Evolutionary conservation across 2,329 filamentous ascomycete species (phyloP).

Genomic region (Fusarium sp.): DNA sequence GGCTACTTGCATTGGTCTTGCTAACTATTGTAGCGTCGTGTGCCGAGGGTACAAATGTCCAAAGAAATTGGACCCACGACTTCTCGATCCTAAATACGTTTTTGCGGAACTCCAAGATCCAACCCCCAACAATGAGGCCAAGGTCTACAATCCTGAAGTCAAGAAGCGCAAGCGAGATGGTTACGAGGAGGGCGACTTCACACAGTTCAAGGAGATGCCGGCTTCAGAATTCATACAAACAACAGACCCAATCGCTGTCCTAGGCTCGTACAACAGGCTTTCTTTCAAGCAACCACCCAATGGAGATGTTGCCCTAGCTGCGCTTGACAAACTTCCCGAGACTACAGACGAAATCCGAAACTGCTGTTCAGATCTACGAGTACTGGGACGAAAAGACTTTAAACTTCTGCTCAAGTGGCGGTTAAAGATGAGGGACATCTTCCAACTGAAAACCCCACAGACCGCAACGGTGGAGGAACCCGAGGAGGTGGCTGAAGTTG

Average conservation of each 20-base stretch:
- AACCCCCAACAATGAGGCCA: conserved; percentile 94
- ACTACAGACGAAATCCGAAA: conserved; percentile 84
- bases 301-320: conserved; percentile 86
- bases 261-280: conserved; percentile 86
- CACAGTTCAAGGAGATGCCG: conserved; percentile 87
- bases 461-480: conserved; percentile 57
- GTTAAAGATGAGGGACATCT: conserved; percentile 87
- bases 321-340: conserved; percentile 85
- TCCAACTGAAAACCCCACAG: conserved; percentile 81
- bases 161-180: conserved; percentile 98
- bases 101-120: conserved; percentile 91
- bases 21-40: conserved; percentile 68
- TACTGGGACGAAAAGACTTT: conserved; percentile 94
- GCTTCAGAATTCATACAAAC: conserved; percentile 96
- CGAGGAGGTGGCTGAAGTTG: conserved; percentile 83
- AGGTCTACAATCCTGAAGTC: conserved; percentile 96
- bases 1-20: no score
- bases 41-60: conserved; percentile 96
- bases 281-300: conserved; percentile 84
- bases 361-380: conserved; percentile 86
- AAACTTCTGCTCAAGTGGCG: conserved; percentile 91
- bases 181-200: conserved; percentile 96
- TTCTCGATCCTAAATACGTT: conserved; percentile 88
- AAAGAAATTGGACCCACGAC: conserved; percentile 90
- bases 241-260: conserved; percentile 89